phyloP scores from a whole-genome alignment of 257 asterid species.

The Primulina tabacum region DNA sequence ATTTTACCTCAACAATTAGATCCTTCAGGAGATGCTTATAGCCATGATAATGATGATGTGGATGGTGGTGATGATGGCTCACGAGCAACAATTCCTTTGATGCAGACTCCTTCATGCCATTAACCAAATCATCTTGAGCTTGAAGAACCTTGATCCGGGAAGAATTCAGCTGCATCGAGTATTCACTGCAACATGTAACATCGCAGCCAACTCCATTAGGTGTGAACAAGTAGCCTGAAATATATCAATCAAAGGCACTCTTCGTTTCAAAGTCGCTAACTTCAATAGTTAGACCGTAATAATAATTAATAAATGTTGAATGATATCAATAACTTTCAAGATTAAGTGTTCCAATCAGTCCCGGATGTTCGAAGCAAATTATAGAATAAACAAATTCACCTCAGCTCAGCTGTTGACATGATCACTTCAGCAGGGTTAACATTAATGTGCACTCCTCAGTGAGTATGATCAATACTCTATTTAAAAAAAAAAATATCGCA shows the following conservation, averaged over 20 bases:
- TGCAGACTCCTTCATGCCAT: constrained; percentile 67
- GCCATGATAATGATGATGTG: constrained; percentile 1
- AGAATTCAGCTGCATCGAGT: constrained; percentile 82
- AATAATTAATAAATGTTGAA: too few relatives aligned
- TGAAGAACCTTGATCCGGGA: constrained; percentile 82
- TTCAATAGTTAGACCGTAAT: too few relatives aligned
- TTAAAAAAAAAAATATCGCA: too few relatives aligned
- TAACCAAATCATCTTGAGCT: constrained; percentile 85
- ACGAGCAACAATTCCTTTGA: constrained; percentile 51
- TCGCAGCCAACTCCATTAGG: background rate
- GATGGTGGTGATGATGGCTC: constrained; percentile 42
- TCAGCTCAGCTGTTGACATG: too few relatives aligned
- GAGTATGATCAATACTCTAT: too few relatives aligned
- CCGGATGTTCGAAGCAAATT: too few relatives aligned
- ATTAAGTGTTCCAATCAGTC: too few relatives aligned
- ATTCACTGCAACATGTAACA: constrained; percentile 43
- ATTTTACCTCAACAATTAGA: constrained; percentile 74
- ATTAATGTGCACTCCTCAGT: too few relatives aligned
- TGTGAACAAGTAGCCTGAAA: background rate
- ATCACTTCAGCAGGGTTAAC: too few relatives aligned
- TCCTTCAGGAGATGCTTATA: constrained; percentile 60
- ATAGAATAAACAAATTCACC: too few relatives aligned
- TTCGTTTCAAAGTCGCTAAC: background rate
- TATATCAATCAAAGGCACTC: background rate
- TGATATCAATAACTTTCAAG: too few relatives aligned